Conservation (phyloP, 1,284 basidiomycete genomes). For the Sporisorium iseilematis-ciliati region DNA sequence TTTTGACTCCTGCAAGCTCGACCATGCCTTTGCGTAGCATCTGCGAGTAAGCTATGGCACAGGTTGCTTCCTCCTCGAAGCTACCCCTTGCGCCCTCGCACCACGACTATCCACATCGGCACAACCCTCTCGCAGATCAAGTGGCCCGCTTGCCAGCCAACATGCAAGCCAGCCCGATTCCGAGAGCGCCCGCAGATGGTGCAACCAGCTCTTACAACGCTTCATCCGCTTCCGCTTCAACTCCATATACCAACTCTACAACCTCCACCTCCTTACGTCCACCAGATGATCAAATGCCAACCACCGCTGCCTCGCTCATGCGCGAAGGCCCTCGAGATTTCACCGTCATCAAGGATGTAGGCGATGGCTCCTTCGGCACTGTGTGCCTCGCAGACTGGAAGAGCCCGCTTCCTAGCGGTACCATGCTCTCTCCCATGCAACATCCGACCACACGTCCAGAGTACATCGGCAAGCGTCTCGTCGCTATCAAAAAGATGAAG, state of each 20-base stretch:
- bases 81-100: slow-evolving; percentile 26
- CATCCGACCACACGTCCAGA: slow-evolving; percentile 81
- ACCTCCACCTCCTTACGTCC: slow-evolving; percentile 18
- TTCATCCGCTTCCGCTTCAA: slow-evolving; percentile 10
- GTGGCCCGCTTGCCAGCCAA: slow-evolving; percentile 18
- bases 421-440: slow-evolving; percentile 69
- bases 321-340: slow-evolving; percentile 63
- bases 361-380: slow-evolving; percentile 78
- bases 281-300: slow-evolving; percentile 46
- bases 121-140: slow-evolving; percentile 15
- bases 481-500: slow-evolving; percentile 99
- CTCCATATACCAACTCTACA: background rate
- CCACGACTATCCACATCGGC: slow-evolving; percentile 25
- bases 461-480: slow-evolving; percentile 92
- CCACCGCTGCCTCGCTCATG: slow-evolving; percentile 64
- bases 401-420: slow-evolving; percentile 77
- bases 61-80: slow-evolving; percentile 40
- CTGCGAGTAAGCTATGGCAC: slow-evolving; percentile 42
- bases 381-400: slow-evolving; percentile 99
- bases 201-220: slow-evolving; percentile 5
- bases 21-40: slow-evolving; percentile 32
- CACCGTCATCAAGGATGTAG: slow-evolving; percentile 65
- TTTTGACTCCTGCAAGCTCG: slow-evolving; percentile 8
- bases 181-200: slow-evolving; percentile 15
- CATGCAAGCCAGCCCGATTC: slow-evolving; percentile 17